Evolutionary conservation across 768 basidiomycete genomes (phyloP).

Genomic region (Leccinum incarnatum): DNA sequence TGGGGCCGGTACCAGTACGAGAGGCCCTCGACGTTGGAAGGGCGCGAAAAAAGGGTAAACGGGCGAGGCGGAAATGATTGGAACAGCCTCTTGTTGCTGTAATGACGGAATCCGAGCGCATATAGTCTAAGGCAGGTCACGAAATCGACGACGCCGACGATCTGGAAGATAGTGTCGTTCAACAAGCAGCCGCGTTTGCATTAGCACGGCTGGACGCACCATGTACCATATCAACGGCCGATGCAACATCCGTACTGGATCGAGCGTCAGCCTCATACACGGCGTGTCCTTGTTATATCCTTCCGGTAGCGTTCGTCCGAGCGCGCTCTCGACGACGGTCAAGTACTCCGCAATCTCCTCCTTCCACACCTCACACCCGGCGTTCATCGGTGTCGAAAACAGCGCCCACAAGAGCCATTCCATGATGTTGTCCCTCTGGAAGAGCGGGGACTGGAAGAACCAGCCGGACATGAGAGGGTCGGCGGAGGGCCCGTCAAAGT

Average conservation of each 20-base stretch:
- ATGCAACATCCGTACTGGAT: conserved; percentile 53
- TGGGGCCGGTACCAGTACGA: conserved; percentile 53
- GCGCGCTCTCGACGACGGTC: conserved; percentile 34
- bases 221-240: conserved; percentile 68
- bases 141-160: conserved; percentile 51
- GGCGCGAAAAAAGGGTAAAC: conserved; percentile 42
- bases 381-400: conserved; percentile 42
- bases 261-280: conserved; percentile 53
- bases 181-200: not conserved
- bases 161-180: conserved; percentile 32
- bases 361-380: conserved; percentile 37
- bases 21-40: conserved; percentile 34
- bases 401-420: conserved; percentile 70
- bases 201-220: not conserved
- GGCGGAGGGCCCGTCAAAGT: conserved; percentile 15
- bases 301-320: conserved; percentile 40
- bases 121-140: conserved; percentile 40
- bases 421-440: conserved; percentile 46
- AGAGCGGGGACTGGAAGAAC: conserved; percentile 40
- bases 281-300: conserved; percentile 39
- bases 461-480: conserved; percentile 44
- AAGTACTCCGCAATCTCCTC: conserved; percentile 54
- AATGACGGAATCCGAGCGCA: conserved; percentile 52
- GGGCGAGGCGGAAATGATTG: conserved; percentile 54
- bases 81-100: conserved; percentile 36